Evolutionary conservation across 331 rosid genomes (phyloP).

Genomic region (Erythrophleum ivorense): DNA sequence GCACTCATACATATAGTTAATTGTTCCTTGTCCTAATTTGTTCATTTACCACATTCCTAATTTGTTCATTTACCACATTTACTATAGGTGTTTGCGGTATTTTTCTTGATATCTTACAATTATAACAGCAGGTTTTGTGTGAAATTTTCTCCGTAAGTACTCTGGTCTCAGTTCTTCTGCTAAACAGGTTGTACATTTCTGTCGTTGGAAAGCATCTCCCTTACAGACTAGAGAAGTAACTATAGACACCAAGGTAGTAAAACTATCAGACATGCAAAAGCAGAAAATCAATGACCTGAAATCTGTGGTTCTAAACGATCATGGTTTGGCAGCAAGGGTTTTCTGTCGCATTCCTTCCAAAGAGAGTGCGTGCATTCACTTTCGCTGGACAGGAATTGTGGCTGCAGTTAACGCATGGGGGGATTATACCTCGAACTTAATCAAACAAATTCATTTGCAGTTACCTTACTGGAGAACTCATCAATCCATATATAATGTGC

Average conservation of each 20-base stretch:
- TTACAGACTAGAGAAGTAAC: slow-evolving; percentile 35
- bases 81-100: background rate
- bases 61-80: background rate
- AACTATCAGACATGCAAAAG: slow-evolving; percentile 49
- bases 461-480: slow-evolving; percentile 67
- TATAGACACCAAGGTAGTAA: slow-evolving; percentile 45
- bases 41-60: no score
- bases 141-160: background rate
- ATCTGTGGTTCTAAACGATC: slow-evolving; percentile 56
- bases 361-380: slow-evolving; percentile 37
- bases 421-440: slow-evolving; percentile 52
- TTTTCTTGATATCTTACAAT: slow-evolving; percentile 1
- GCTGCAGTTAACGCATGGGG: slow-evolving; percentile 60
- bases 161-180: slow-evolving; percentile 14
- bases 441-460: slow-evolving; percentile 53
- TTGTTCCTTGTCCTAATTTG: background rate
- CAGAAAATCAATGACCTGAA: slow-evolving; percentile 49
- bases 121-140: background rate
- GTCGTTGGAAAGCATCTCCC: slow-evolving; percentile 64
- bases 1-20: background rate
- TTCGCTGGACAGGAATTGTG: slow-evolving; percentile 57
- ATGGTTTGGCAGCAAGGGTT: slow-evolving; percentile 46
- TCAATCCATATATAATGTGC: slow-evolving; percentile 62
- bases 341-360: slow-evolving; percentile 38
- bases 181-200: slow-evolving; percentile 74